Percentiles rank a stretch among this genome's conserved stretches.
Conservation (phyloP, 2,329 filamentous ascomycete genomes). For the Bipolaris victoriae region DNA sequence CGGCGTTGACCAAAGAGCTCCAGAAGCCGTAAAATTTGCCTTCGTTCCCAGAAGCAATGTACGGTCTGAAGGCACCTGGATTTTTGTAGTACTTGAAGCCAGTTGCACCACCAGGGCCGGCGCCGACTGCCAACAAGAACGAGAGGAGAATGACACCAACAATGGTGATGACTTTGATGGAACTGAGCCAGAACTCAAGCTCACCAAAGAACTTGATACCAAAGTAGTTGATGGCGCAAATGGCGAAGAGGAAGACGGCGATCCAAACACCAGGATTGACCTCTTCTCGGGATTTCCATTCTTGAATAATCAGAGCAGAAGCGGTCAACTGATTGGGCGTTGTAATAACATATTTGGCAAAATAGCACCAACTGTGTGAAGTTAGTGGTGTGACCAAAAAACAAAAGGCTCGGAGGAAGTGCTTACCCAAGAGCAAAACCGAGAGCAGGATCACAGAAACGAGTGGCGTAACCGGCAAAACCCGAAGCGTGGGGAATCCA, state of each 20-base stretch:
- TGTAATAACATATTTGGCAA: constrained; percentile 79
- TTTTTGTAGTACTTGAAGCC: constrained; percentile 55
- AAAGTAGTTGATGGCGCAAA: constrained; percentile 55
- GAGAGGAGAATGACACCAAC: constrained; percentile 55
- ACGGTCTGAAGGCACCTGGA: constrained; percentile 54
- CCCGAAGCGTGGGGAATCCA: constrained; percentile 80
- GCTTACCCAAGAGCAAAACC: constrained; percentile 68
- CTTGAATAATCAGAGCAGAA: constrained; percentile 77
- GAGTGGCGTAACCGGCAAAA: constrained; percentile 80
- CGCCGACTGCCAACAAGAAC: constrained; percentile 53
- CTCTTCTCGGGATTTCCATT: constrained; percentile 69
- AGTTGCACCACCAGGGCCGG: constrained; percentile 49
- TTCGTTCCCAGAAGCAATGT: constrained; percentile 40
- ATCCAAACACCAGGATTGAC: constrained; percentile 84
- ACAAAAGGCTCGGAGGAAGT: background rate
- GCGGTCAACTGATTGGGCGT: constrained; percentile 87
- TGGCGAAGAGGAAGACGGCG: constrained; percentile 59
- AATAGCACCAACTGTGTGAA: constrained; percentile 62
- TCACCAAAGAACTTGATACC: constrained; percentile 65
- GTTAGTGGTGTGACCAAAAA: background rate
- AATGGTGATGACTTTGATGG: constrained; percentile 55
- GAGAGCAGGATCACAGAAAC: constrained; percentile 80
- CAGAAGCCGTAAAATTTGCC: constrained; percentile 60
- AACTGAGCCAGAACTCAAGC: constrained; percentile 58
- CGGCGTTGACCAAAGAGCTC: constrained; percentile 75